Conservation (phyloP, 2,329 filamentous ascomycete species). For the Rutstroemia sp. region DNA sequence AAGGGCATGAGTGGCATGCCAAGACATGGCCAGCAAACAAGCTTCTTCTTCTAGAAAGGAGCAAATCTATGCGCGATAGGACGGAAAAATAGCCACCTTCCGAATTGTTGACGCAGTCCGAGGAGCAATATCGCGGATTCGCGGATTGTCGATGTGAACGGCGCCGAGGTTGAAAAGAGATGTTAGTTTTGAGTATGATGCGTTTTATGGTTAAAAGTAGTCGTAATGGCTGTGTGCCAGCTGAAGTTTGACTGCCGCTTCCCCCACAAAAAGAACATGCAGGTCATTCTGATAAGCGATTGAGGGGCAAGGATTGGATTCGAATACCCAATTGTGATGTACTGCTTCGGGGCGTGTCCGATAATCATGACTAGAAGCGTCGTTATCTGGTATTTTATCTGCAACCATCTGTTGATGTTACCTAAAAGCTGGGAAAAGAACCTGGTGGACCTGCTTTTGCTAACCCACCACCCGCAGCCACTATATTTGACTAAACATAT, state of each 20-base stretch:
- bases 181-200: too few relatives aligned
- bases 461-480: too few relatives aligned
- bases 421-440: too few relatives aligned
- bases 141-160: background rate
- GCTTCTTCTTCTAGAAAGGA: slow-evolving; percentile 1
- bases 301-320: background rate
- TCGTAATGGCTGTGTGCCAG: too few relatives aligned
- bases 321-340: background rate
- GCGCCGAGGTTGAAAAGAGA: too few relatives aligned
- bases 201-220: too few relatives aligned
- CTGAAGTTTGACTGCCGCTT: background rate
- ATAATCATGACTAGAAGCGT: background rate
- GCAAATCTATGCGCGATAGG: background rate
- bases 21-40: slow-evolving; percentile 1
- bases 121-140: background rate
- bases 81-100: slow-evolving; percentile 2
- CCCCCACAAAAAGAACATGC: background rate
- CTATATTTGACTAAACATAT: background rate
- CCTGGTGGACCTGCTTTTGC: too few relatives aligned
- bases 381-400: background rate
- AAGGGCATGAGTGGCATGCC: slow-evolving; percentile 7
- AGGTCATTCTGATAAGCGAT: background rate
- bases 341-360: background rate
- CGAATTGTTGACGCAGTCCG: background rate
- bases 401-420: background rate